Conservation (phyloP, 805 yeast species). For the Cyberlindnera mycetangii region DNA sequence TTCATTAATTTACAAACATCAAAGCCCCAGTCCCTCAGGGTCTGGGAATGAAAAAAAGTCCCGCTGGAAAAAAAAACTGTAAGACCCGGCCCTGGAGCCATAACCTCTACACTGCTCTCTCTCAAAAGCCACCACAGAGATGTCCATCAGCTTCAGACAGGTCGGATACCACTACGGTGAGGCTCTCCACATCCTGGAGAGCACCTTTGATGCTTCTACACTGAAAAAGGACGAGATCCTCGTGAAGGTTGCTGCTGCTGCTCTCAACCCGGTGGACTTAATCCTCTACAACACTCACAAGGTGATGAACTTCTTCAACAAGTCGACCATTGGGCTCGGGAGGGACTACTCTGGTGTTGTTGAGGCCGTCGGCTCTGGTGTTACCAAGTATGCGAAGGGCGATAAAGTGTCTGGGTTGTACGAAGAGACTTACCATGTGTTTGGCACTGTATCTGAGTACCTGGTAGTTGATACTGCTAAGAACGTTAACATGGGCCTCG, state of each 20-base stretch:
- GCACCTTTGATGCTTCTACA: constrained; percentile 7
- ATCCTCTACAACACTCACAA: constrained; percentile 34
- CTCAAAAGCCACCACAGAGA: too few species aligned
- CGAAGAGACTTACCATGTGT: constrained; percentile 22
- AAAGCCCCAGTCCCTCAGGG: too few species aligned
- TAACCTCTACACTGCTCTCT: neutral
- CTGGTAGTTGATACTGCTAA: constrained; percentile 38
- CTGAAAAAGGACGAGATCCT: constrained; percentile 40
- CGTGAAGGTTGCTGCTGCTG: constrained; percentile 46
- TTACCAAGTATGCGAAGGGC: constrained; percentile 41
- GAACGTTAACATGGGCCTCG: constrained; percentile 32
- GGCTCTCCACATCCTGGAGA: constrained; percentile 9
- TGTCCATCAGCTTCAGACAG: constrained; percentile 2
- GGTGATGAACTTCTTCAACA: constrained; percentile 29
- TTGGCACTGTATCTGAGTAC: constrained; percentile 49
- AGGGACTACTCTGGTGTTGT: constrained; percentile 54
- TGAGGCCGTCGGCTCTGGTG: constrained; percentile 45
- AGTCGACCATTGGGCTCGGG: constrained; percentile 39
- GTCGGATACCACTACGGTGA: constrained; percentile 19
- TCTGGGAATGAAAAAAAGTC: too few species aligned
- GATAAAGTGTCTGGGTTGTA: constrained; percentile 51
- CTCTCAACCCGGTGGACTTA: constrained; percentile 58
- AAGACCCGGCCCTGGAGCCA: too few species aligned
- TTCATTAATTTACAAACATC: too few species aligned
- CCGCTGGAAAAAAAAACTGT: too few species aligned